These are phyloP conservation scores for Zea mays DNA, from an alignment of 176 grass and related monocot species.

Conservation along the genomic window DNA sequence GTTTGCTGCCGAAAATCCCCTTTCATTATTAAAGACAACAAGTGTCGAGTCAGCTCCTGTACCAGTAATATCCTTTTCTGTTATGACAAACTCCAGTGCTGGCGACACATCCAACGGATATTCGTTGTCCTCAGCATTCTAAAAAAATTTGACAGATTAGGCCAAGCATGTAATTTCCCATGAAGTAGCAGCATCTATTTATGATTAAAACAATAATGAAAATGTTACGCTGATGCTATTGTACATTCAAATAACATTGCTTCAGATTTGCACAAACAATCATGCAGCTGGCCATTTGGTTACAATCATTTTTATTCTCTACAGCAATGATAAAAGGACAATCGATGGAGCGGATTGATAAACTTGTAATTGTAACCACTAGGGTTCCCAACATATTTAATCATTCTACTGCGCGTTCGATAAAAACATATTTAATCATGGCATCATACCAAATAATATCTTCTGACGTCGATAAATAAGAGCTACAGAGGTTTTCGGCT, in stretches of 20 bases:
- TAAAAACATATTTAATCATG: not conserved
- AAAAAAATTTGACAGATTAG: not conserved
- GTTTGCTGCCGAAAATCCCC: conserved; percentile 48
- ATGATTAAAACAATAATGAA: not conserved
- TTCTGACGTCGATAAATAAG: not conserved
- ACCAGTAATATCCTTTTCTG: conserved; percentile 41
- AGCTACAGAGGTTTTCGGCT: not conserved
- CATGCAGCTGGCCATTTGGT: not conserved
- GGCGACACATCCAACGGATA: conserved; percentile 40
- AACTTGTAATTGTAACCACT: not conserved
- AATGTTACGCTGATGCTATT: not conserved
- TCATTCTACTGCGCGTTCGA: too few species aligned
- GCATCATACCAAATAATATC: not conserved
- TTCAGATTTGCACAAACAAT: not conserved
- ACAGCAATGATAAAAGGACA: not conserved
- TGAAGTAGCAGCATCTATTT: not conserved
- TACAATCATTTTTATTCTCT: not conserved
- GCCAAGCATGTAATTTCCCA: not conserved
- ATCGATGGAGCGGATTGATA: not conserved
- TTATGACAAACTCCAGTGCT: conserved; percentile 52
- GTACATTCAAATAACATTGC: not conserved
- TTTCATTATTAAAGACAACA: conserved; percentile 66
- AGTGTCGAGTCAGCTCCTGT: conserved; percentile 42
- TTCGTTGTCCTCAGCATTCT: conserved; percentile 60
- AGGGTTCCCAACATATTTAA: not conserved